Evolutionary conservation across 1,139 yeast species (phyloP).

Genomic region (Debaryomyces sp.): DNA sequence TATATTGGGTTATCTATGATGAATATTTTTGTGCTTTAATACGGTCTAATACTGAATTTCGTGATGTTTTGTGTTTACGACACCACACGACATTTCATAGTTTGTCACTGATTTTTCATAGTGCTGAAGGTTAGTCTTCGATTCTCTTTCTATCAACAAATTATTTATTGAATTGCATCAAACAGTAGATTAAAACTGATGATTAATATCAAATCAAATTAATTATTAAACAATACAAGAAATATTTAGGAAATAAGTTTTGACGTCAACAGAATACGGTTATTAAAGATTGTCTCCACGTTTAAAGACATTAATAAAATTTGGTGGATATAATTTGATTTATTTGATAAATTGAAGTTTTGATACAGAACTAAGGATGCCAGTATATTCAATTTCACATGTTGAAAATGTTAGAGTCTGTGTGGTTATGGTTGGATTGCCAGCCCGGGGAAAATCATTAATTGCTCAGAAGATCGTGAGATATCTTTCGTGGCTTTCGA

Average conservation of each 20-base stretch:
- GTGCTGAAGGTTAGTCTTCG: not conserved
- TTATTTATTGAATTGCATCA: not conserved
- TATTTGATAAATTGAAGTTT: not conserved
- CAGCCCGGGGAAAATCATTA: conserved; percentile 76
- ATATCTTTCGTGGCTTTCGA: conserved; percentile 88
- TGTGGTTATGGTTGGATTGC: conserved; percentile 76
- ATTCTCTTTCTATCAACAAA: not conserved
- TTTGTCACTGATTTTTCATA: conserved; percentile 1
- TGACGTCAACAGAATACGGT: not conserved
- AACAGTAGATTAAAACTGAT: not conserved
- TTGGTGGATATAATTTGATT: not conserved
- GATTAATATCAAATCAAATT: not conserved
- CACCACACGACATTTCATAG: conserved; percentile 3
- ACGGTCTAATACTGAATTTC: not conserved
- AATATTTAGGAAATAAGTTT: not conserved
- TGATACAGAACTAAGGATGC: conserved; percentile 42
- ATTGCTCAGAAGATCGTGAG: conserved; percentile 85
- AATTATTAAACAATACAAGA: not conserved
- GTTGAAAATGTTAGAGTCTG: conserved; percentile 72
- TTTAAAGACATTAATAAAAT: not conserved
- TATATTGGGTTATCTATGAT: not conserved
- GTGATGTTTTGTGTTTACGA: conserved; percentile 3
- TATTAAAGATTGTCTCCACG: conserved; percentile 2
- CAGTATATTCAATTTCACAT: conserved; percentile 73
- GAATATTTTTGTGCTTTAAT: not conserved